Evolutionary conservation across 2,329 filamentous ascomycete species (phyloP).

Genomic region (Emericellopsis cladophorae): DNA sequence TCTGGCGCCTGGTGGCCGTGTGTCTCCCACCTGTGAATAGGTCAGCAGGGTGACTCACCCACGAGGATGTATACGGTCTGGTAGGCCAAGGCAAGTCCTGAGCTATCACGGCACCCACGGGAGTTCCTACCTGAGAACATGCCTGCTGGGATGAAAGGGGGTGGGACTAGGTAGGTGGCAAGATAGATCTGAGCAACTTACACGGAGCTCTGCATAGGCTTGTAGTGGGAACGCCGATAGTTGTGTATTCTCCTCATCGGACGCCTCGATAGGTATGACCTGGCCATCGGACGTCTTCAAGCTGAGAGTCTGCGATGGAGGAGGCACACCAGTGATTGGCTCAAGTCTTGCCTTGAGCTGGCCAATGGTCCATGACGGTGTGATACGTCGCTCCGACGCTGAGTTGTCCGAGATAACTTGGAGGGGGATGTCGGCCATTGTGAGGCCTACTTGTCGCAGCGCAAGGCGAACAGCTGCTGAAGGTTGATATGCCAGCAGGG

Average conservation of each 20-base stretch:
- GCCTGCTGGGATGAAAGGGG: not conserved
- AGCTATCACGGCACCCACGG: too few relatives aligned
- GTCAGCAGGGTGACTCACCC: too few relatives aligned
- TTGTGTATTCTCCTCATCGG: slow-evolving; percentile 58
- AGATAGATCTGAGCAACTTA: slow-evolving; percentile 33
- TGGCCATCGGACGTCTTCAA: slow-evolving; percentile 51
- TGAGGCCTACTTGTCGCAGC: slow-evolving; percentile 4
- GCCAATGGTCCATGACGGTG: slow-evolving; percentile 79
- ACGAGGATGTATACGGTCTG: too few relatives aligned
- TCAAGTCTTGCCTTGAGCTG: slow-evolving; percentile 82
- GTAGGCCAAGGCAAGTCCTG: too few relatives aligned
- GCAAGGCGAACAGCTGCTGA: too few relatives aligned
- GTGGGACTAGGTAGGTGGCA: not conserved
- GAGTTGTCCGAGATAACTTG: slow-evolving; percentile 64
- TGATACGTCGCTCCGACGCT: slow-evolving; percentile 79
- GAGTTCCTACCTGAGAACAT: too few relatives aligned
- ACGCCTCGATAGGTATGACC: slow-evolving; percentile 51
- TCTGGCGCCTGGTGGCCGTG: slow-evolving; percentile 60
- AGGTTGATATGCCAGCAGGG: too few relatives aligned
- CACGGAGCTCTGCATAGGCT: slow-evolving; percentile 67
- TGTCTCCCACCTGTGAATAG: slow-evolving; percentile 56
- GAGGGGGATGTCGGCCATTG: slow-evolving; percentile 63
- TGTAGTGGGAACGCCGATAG: slow-evolving; percentile 54
- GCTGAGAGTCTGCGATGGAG: slow-evolving; percentile 61
- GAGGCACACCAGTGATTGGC: slow-evolving; percentile 83